Conservation (phyloP, 179 eudicot genomes). For the Drosera spatulata region DNA sequence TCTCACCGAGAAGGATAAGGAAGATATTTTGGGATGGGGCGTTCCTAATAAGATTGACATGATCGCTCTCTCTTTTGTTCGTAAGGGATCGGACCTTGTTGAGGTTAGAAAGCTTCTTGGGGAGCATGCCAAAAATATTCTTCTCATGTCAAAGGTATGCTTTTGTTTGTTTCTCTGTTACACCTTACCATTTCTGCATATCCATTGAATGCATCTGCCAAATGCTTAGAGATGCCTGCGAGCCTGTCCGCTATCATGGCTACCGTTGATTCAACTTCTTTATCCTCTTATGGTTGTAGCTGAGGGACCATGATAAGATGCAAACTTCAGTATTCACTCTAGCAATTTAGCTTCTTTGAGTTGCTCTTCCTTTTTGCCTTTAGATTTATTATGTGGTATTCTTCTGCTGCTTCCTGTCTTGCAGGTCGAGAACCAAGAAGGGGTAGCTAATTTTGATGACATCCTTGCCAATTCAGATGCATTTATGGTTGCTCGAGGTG, state of each 20-base stretch:
- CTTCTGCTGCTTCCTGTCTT: neutral
- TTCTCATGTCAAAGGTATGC: constrained; percentile 34
- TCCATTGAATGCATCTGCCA: no score
- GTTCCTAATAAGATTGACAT: constrained; percentile 37
- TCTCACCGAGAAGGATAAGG: constrained; percentile 33
- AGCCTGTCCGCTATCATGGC: no score
- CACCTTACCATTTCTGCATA: neutral
- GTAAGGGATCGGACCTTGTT: constrained; percentile 43
- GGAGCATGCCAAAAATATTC: constrained; percentile 26
- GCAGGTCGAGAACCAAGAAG: constrained; percentile 39
- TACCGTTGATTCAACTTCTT: no score
- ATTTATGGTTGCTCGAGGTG: constrained; percentile 44
- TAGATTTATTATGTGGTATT: neutral
- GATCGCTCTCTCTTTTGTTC: constrained; percentile 38
- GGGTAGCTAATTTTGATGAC: constrained; percentile 35
- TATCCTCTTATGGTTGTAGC: no score
- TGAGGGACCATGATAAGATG: no score
- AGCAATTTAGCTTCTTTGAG: no score
- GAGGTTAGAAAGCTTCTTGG: constrained; percentile 31
- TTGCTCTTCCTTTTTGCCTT: neutral
- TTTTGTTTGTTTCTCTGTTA: neutral
- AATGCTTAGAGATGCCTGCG: no score
- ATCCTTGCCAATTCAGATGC: constrained; percentile 33
- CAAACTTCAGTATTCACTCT: no score
- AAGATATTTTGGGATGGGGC: constrained; percentile 39